phyloP scores from a whole-genome alignment of 768 basidiomycete species.

The Tricholoma saponaceum region DNA sequence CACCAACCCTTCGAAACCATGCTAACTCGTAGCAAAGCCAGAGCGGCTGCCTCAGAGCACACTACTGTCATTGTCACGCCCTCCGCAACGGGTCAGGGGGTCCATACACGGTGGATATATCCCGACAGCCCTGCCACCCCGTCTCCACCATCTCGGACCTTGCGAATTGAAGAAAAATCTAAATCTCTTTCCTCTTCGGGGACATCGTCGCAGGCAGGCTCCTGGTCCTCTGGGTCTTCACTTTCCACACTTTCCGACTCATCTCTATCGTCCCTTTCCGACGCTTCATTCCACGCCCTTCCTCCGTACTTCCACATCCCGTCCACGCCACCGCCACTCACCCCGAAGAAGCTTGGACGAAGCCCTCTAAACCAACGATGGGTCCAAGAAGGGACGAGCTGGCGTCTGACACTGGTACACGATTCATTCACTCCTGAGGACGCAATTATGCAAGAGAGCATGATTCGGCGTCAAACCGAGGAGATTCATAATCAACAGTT shows the following conservation, averaged over 20 bases:
- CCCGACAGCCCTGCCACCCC: background rate
- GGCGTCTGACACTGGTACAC: background rate
- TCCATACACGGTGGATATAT: constrained; percentile 10
- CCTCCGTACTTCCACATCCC: background rate
- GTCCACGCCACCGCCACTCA: background rate
- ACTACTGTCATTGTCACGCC: background rate
- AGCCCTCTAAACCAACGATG: background rate
- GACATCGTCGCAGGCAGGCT: background rate
- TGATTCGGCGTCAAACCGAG: background rate
- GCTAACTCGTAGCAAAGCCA: constrained; percentile 4
- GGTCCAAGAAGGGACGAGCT: background rate
- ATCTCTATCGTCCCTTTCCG: constrained; percentile 1
- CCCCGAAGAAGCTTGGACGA: constrained; percentile 3
- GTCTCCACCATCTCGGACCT: background rate
- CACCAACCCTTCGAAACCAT: background rate
- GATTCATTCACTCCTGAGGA: background rate
- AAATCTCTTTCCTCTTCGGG: background rate
- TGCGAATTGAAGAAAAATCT: background rate
- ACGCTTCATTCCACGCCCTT: background rate
- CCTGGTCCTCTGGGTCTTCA: background rate
- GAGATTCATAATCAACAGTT: background rate
- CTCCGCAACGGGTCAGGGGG: constrained; percentile 7
- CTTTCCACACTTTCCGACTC: background rate
- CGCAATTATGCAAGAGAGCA: background rate
- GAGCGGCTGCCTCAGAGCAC: background rate